Base-by-base conservation (phyloP, 345 rosid genomes). In the Gossypium mustelinum region DNA sequence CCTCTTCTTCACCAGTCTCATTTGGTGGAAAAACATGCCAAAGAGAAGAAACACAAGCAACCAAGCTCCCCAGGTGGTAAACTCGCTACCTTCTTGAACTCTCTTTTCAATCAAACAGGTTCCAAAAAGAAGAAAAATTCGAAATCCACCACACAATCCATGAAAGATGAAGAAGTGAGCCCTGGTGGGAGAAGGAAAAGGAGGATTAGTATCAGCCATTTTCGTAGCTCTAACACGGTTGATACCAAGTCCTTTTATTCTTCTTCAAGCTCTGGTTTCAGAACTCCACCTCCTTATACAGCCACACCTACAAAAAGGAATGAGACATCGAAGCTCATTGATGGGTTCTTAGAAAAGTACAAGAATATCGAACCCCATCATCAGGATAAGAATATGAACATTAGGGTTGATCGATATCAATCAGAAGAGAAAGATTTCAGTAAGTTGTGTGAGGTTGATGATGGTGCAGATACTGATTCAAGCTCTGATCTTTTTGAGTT, bases 401-500 rank as follows among this genome's bases (percentile, higher is more conserved):
- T n/a, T 55, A 55, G 78, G 85, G 81, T 45, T 62, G 79, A 76
- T 48, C 60, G 56, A 43, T 39, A 56, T 73, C 65, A 72, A 78
- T 58, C 75, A 29, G 85, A 82, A 47, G 76, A 78, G 43, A 76
- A 81, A 43, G 86, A 76, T 74, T 79, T 76, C 70, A 78, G 74
- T 76, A 85, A 80, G 74, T 82, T 79, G 2, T 73, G 39, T 48
- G 85, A 81, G 25, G 77, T 77, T 9, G 97, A 92, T 76, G 90
- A 84, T 69, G 93, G 93, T 9, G 89, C 86, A 62, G 97, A 90
- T 43, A 94, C 92, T 77, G 98, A 94, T 85, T 90, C 97, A 25
- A 94, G 98, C 79, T 94, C 98, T 69, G 98, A 94, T 86, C 89
- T 94, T 79, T 94, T 94, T 51, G 98, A 94, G 84, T 70, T 94